Percentiles rank a stretch among this genome's conserved stretches.
Evolutionary conservation across 1,139 yeast genomes (phyloP).

Genomic region (Lodderomyces beijingensis): DNA sequence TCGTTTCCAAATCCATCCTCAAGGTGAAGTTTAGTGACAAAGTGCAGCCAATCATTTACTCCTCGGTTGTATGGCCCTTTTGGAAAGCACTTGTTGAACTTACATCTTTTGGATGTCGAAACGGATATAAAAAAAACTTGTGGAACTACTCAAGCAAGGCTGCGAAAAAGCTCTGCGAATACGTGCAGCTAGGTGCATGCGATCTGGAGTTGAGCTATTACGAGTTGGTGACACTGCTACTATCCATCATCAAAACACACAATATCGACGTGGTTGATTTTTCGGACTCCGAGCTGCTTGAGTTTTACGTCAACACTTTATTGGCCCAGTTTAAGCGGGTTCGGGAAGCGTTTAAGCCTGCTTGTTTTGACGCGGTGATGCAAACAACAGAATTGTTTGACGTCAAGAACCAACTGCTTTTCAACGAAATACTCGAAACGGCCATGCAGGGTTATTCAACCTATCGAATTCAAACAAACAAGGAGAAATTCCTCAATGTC

Average conservation of each 20-base stretch:
- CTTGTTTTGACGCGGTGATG: constrained; percentile 8
- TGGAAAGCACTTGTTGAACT: constrained; percentile 44
- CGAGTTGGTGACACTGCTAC: constrained; percentile 5
- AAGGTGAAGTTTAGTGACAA: constrained; percentile 43
- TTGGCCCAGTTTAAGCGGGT: constrained; percentile 7
- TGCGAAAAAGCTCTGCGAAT: constrained; percentile 28
- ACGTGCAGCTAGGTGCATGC: constrained; percentile 50
- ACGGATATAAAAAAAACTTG: constrained; percentile 36
- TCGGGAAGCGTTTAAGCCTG: constrained; percentile 8
- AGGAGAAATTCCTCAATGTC: constrained; percentile 2
- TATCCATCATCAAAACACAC: constrained; percentile 3
- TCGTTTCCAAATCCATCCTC: constrained; percentile 45
- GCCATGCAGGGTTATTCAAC: no score
- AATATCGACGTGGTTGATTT: constrained; percentile 8
- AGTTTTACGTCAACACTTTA: constrained; percentile 5
- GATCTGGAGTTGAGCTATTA: constrained; percentile 51
- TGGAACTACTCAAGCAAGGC: constrained; percentile 48
- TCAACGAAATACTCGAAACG: no score
- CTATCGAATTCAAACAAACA: constrained; percentile 4
- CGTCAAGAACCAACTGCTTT: no score
- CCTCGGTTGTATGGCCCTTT: constrained; percentile 44
- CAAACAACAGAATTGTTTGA: constrained; percentile 5
- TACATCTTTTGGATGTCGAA: constrained; percentile 30
- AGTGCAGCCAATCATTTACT: constrained; percentile 27
- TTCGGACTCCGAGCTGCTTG: constrained; percentile 7